A percentile compares a stretch with the other conserved stretches of the same genome.
These are phyloP conservation scores for Trichoderma sp. DNA, from an alignment of 2,329 filamentous ascomycete genomes.

Conservation along the genomic window DNA sequence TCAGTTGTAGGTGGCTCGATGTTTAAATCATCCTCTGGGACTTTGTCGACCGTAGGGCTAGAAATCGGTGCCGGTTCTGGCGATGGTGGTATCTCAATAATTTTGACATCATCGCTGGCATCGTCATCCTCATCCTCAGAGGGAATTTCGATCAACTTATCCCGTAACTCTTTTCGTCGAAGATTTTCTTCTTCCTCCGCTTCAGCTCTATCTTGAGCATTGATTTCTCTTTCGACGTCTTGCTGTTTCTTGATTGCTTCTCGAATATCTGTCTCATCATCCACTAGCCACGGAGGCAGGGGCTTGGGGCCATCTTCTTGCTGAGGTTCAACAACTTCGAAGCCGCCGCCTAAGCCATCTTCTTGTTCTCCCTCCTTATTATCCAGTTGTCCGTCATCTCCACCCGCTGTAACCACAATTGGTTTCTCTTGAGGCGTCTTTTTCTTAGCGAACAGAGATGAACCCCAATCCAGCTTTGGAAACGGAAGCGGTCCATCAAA, in stretches of 20 bases:
- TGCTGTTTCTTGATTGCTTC: constrained; percentile 59
- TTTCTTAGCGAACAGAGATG: constrained; percentile 53
- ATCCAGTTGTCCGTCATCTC: constrained; percentile 20
- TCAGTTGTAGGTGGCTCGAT: background rate
- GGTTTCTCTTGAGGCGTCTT: constrained; percentile 26
- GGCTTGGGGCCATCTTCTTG: constrained; percentile 51
- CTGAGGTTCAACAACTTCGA: constrained; percentile 53
- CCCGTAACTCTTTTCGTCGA: constrained; percentile 41
- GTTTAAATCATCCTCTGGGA: constrained; percentile 14
- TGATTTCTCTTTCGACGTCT: constrained; percentile 56
- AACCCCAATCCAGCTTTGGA: constrained; percentile 74
- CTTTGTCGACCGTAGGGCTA: background rate
- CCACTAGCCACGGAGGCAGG: constrained; percentile 72
- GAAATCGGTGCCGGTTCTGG: constrained; percentile 21
- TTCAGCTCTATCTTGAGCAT: constrained; percentile 59
- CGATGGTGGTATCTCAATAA: constrained; percentile 49
- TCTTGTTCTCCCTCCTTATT: constrained; percentile 33
- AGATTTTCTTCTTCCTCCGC: constrained; percentile 54
- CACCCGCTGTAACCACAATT: constrained; percentile 15
- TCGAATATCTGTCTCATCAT: constrained; percentile 64
- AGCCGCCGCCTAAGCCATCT: constrained; percentile 61
- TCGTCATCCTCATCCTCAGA: constrained; percentile 60
- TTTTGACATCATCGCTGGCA: constrained; percentile 55
- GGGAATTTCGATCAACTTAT: constrained; percentile 59
- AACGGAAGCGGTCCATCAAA: constrained; percentile 86